Conservation (phyloP, 129 eudicot genomes). For the Tagetes patula region DNA sequence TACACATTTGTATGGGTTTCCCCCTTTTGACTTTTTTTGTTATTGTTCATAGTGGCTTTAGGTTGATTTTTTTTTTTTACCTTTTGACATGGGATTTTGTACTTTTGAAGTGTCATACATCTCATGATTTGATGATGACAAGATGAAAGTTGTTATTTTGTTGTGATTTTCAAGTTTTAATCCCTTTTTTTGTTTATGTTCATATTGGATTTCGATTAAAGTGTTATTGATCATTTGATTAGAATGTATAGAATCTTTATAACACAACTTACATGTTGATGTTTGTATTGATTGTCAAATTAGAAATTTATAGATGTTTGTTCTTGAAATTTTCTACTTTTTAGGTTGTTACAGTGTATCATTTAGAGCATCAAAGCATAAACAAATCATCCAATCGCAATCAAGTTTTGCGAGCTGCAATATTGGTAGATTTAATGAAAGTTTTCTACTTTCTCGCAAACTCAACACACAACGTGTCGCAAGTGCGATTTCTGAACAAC, state of each 20-base stretch:
- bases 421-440: slow-evolving; percentile 25
- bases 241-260: not conserved
- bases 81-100: not conserved
- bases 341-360: slow-evolving; percentile 45
- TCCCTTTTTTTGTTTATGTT: no score
- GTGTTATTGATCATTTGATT: not conserved
- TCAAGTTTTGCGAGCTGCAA: slow-evolving; percentile 32
- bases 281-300: not conserved
- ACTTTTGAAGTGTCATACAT: slow-evolving; percentile 3
- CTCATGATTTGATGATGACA: not conserved
- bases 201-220: no score
- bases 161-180: not conserved
- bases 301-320: not conserved
- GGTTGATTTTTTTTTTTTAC: not conserved
- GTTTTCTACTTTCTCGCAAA: slow-evolving; percentile 27
- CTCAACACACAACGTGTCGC: slow-evolving; percentile 30
- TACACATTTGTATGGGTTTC: not conserved
- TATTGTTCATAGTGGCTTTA: not conserved
- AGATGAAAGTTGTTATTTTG: not conserved
- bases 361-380: slow-evolving; percentile 42
- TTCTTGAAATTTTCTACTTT: not conserved
- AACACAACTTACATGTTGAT: not conserved
- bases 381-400: slow-evolving; percentile 29
- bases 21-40: not conserved
- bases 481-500: slow-evolving; percentile 55